Evolutionary conservation across 2,329 filamentous ascomycete species (phyloP).

Genomic region (Diaporthe vexans): DNA sequence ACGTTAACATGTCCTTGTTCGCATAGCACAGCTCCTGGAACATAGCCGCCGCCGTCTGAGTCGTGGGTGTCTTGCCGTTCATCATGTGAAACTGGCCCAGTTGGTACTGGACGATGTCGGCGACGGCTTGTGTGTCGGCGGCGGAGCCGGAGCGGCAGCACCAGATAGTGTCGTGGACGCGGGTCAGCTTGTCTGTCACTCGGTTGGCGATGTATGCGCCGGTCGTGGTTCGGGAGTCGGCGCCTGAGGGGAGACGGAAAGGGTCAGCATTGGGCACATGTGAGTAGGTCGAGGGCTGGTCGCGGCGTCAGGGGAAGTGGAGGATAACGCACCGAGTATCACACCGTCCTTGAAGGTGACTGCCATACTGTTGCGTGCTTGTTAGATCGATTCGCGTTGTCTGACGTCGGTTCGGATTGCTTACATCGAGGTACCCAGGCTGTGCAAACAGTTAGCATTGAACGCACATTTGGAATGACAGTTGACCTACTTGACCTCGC

Average conservation of each 20-base stretch:
- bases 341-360: slow-evolving; percentile 99
- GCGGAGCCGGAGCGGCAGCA: slow-evolving; percentile 98
- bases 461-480: slow-evolving; percentile 11
- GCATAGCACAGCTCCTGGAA: slow-evolving; percentile 99
- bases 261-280: not conserved
- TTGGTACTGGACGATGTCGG: slow-evolving; percentile 98
- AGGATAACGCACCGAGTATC: slow-evolving; percentile 77
- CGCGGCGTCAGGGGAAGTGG: not conserved
- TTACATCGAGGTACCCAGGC: slow-evolving; percentile 97
- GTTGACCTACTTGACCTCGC: slow-evolving; percentile 91
- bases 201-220: slow-evolving; percentile 99
- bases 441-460: slow-evolving; percentile 65
- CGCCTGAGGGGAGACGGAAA: slow-evolving; percentile 65
- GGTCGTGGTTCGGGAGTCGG: slow-evolving; percentile 97
- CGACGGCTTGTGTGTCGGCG: slow-evolving; percentile 97
- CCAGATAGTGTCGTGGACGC: slow-evolving; percentile 99
- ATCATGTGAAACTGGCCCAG: slow-evolving; percentile 91
- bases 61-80: slow-evolving; percentile 91
- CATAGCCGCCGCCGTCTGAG: slow-evolving; percentile 93
- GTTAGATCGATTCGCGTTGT: slow-evolving; percentile 44
- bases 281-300: not conserved
- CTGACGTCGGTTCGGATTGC: slow-evolving; percentile 46
- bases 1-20: slow-evolving; percentile 96
- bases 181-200: slow-evolving; percentile 98
- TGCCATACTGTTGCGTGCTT: slow-evolving; percentile 80